These are phyloP conservation scores for Solanum sejunctum DNA, from an alignment of 257 asterid genomes.

Conservation along the genomic window DNA sequence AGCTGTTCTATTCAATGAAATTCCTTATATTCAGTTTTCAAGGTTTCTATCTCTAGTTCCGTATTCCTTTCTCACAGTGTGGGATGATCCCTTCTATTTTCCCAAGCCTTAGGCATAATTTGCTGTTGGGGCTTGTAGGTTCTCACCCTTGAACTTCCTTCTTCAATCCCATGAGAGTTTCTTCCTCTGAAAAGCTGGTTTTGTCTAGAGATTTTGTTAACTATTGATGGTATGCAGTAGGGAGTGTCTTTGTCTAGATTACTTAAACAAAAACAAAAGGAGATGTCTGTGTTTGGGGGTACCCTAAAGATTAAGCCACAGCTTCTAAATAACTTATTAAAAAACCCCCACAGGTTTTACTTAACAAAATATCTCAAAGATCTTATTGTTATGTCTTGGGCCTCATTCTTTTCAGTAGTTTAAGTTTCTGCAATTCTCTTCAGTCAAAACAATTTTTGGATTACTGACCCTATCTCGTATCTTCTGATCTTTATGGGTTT, in stretches of 20 bases:
- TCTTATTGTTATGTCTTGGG: not conserved
- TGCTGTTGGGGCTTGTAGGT: not conserved
- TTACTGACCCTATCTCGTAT: not conserved
- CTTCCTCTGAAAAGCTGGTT: not conserved
- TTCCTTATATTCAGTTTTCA: not conserved
- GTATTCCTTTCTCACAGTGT: not conserved
- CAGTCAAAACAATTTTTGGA: not conserved
- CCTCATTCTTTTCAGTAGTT: not conserved
- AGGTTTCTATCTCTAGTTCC: not conserved
- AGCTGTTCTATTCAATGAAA: not conserved
- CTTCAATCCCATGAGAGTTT: not conserved
- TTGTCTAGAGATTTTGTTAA: not conserved
- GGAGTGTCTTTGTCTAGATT: not conserved
- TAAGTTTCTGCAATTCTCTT: not conserved
- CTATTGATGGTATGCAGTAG: not conserved
- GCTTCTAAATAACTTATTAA: not conserved
- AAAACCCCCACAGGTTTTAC: not conserved
- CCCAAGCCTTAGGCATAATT: not conserved
- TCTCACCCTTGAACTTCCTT: not conserved
- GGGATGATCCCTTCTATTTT: not conserved
- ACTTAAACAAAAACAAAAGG: not conserved
- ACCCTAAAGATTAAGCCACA: not conserved
- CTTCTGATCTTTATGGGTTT: not conserved
- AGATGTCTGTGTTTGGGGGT: not conserved
- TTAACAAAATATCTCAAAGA: not conserved